Conservation (phyloP, 495 filamentous ascomycete genomes). For the Trichoderma parareesei region DNA sequence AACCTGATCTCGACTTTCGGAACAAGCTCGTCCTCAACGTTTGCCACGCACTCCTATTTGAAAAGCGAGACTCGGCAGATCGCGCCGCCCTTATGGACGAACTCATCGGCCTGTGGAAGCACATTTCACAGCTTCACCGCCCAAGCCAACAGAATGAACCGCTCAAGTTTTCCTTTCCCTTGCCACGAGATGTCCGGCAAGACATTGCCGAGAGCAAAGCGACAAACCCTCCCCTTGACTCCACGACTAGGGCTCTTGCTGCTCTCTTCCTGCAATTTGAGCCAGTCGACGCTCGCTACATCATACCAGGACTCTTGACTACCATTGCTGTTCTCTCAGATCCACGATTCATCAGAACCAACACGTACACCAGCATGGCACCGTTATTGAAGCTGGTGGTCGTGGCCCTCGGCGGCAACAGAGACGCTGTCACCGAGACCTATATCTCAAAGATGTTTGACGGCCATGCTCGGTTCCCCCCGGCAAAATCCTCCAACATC, state of each 20-base stretch:
- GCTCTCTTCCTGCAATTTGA: conserved; percentile 8
- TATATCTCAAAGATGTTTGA: conserved; percentile 1
- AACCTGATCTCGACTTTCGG: not conserved
- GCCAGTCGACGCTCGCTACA: not conserved
- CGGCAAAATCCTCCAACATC: not conserved
- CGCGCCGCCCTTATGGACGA: not conserved
- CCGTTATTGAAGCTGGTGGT: not conserved
- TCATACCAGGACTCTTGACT: conserved; percentile 9
- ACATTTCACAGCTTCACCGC: conserved; percentile 9
- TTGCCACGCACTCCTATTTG: not conserved
- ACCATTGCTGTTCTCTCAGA: conserved; percentile 5
- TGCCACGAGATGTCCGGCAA: not conserved
- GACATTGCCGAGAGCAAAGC: not conserved
- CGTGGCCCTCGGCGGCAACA: not conserved
- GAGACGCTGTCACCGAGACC: not conserved
- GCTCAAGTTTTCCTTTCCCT: not conserved
- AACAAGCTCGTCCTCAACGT: not conserved
- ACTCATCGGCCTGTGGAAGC: conserved; percentile 5
- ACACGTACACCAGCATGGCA: not conserved
- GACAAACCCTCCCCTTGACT: not conserved
- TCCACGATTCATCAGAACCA: not conserved
- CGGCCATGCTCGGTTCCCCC: not conserved
- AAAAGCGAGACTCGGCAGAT: not conserved
- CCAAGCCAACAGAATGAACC: not conserved
- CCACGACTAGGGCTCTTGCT: not conserved